phyloP scores from a whole-genome alignment of 164 flowering plant genomes.

The Chimonanthus salicifolius region DNA sequence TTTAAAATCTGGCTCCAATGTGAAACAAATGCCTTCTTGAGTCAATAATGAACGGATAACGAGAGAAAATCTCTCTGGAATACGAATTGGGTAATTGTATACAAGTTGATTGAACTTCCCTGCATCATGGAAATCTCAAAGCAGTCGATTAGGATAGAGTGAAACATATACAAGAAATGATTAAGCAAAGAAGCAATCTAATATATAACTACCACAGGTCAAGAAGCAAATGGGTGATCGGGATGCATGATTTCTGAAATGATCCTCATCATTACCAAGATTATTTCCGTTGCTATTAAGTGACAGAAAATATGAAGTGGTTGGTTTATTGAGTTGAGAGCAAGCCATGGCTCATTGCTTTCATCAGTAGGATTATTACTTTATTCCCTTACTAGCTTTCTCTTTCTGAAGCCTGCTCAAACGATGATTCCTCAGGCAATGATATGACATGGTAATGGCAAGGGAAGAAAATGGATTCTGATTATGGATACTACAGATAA shows the following conservation, averaged over 20 bases:
- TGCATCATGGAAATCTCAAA: slow-evolving; percentile 27
- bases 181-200: neutral
- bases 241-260: neutral
- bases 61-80: slow-evolving; percentile 97
- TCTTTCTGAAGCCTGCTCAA: neutral
- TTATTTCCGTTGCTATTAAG: neutral
- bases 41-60: slow-evolving; percentile 95
- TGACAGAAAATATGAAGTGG: neutral
- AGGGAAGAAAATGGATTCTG: neutral
- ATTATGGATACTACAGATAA: neutral
- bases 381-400: neutral
- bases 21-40: slow-evolving; percentile 98
- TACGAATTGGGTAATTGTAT: slow-evolving; percentile 93
- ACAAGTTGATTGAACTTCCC: slow-evolving; percentile 94
- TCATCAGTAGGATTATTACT: neutral
- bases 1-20: slow-evolving; percentile 83
- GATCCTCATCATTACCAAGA: neutral
- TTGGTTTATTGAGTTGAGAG: neutral
- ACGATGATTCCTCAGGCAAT: too few species aligned
- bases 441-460: too few species aligned
- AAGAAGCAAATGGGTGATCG: neutral
- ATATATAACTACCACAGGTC: neutral
- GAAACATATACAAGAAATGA: neutral
- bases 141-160: neutral
- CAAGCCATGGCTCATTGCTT: neutral